These are phyloP conservation scores for Psilocybe subaeruginosa DNA, from an alignment of 768 basidiomycete genomes.

Conservation along the genomic window DNA sequence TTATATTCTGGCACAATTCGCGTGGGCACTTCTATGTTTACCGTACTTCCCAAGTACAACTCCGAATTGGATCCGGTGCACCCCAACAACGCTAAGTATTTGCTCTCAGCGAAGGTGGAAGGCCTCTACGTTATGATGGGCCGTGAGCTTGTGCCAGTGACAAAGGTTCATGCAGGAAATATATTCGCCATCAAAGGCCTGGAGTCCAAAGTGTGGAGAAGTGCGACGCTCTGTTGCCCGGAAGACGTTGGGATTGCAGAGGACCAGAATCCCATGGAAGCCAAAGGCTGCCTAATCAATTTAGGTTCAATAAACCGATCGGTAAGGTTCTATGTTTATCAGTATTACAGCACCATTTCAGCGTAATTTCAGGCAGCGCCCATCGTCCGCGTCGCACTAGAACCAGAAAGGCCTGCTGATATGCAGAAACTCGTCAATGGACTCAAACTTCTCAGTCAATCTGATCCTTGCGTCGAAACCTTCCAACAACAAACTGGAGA, in stretches of 20 bases:
- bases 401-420: constrained; percentile 80
- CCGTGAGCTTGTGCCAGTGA: constrained; percentile 83
- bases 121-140: constrained; percentile 98
- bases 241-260: constrained; percentile 42
- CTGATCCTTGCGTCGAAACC: constrained; percentile 96
- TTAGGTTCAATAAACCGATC: constrained; percentile 70
- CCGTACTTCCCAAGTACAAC: constrained; percentile 88
- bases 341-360: not conserved
- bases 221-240: constrained; percentile 85
- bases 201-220: constrained; percentile 88
- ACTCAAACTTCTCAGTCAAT: constrained; percentile 86
- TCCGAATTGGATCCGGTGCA: constrained; percentile 61
- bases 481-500: constrained; percentile 98
- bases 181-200: constrained; percentile 92
- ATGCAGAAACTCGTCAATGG: constrained; percentile 90
- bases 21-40: constrained; percentile 64
- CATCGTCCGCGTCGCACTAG: constrained; percentile 94
- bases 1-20: constrained; percentile 89
- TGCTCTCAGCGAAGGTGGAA: constrained; percentile 64
- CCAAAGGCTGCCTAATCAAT: constrained; percentile 70
- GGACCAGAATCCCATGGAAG: constrained; percentile 31
- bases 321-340: constrained; percentile 42
- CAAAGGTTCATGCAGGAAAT: constrained; percentile 87
- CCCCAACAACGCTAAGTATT: constrained; percentile 66
- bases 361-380: constrained; percentile 63